Conservation (phyloP, 2,329 filamentous ascomycete genomes). For the Alternaria ventricosa region DNA sequence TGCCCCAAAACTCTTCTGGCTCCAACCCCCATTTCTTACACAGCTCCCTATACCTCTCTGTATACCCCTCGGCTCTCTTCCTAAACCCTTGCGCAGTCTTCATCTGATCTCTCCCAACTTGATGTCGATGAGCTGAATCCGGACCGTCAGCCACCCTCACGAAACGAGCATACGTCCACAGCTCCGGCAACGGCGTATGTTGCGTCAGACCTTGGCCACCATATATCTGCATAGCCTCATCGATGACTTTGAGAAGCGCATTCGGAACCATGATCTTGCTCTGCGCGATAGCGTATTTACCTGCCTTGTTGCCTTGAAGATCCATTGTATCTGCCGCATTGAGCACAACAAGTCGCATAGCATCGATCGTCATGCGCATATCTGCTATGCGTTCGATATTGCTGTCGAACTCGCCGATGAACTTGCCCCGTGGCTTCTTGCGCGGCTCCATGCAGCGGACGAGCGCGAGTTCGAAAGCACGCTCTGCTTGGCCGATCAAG, state of each 20-base stretch:
- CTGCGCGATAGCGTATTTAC: slow-evolving; percentile 51
- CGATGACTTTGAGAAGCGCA: slow-evolving; percentile 49
- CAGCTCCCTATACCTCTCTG: slow-evolving; percentile 43
- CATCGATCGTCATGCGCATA: slow-evolving; percentile 52
- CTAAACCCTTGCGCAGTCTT: slow-evolving; percentile 48
- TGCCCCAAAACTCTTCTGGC: slow-evolving; percentile 39
- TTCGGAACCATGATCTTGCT: slow-evolving; percentile 53
- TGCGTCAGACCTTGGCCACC: slow-evolving; percentile 52
- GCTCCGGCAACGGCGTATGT: slow-evolving; percentile 51
- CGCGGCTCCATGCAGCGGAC: slow-evolving; percentile 47
- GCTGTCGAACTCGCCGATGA: slow-evolving; percentile 51
- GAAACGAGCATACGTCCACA: slow-evolving; percentile 54
- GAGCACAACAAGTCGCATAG: slow-evolving; percentile 50
- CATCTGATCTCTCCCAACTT: slow-evolving; percentile 52
- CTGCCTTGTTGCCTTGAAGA: slow-evolving; percentile 50
- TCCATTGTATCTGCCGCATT: slow-evolving; percentile 55
- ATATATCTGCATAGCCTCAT: slow-evolving; percentile 54
- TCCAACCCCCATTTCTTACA: slow-evolving; percentile 44
- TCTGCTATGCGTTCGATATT: slow-evolving; percentile 53
- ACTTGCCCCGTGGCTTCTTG: slow-evolving; percentile 50
- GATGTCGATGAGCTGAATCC: slow-evolving; percentile 52
- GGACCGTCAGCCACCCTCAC: slow-evolving; percentile 53
- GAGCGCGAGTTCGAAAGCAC: slow-evolving; percentile 51
- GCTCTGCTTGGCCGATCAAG: slow-evolving; percentile 52
- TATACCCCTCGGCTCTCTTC: slow-evolving; percentile 45